A percentile compares a stretch with the other conserved stretches of the same genome.
phyloP scores from a whole-genome alignment of 163 green algal species.

The Coccomyxa subellipsoidea region DNA sequence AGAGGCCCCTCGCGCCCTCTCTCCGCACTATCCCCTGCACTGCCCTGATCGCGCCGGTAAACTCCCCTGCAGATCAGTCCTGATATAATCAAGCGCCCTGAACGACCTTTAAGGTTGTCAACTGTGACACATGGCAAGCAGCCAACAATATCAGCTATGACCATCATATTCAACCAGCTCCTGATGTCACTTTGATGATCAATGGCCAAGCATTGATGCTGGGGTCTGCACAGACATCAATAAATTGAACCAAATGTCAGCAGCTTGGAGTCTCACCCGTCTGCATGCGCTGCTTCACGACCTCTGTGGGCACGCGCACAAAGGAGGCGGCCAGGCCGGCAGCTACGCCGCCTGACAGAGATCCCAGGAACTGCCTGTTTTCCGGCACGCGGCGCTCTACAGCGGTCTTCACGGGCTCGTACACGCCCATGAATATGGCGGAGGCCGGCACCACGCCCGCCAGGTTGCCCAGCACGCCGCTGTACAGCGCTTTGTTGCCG shows the following conservation, averaged over 20 bases:
- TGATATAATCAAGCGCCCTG: slow-evolving; percentile 1
- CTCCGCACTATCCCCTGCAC: slow-evolving; percentile 65
- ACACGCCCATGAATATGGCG: slow-evolving; percentile 88
- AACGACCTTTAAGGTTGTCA: background rate
- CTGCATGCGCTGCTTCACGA: slow-evolving; percentile 97
- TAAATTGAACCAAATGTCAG: too few species aligned
- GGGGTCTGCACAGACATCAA: too few species aligned
- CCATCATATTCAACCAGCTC: too few species aligned
- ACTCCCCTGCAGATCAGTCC: slow-evolving; percentile 60
- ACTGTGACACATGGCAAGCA: background rate
- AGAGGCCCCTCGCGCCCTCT: slow-evolving; percentile 87
- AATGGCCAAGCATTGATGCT: too few species aligned
- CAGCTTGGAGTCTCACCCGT: slow-evolving; percentile 48
- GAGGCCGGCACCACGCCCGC: slow-evolving; percentile 74
- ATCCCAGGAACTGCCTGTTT: slow-evolving; percentile 53
- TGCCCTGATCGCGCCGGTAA: slow-evolving; percentile 41
- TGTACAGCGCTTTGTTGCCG: slow-evolving; percentile 85
- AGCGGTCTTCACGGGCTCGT: slow-evolving; percentile 83
- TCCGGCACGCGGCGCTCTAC: slow-evolving; percentile 21
- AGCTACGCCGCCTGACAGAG: slow-evolving; percentile 66
- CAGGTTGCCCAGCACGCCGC: slow-evolving; percentile 70
- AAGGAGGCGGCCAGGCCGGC: slow-evolving; percentile 84
- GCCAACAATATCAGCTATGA: too few species aligned
- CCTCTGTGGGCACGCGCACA: slow-evolving; percentile 93
- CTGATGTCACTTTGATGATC: too few species aligned